A percentile compares a stretch with the other conserved stretches of the same genome.
Conservation (phyloP, 169 alveolate species). For the Plasmodium coatneyi region DNA sequence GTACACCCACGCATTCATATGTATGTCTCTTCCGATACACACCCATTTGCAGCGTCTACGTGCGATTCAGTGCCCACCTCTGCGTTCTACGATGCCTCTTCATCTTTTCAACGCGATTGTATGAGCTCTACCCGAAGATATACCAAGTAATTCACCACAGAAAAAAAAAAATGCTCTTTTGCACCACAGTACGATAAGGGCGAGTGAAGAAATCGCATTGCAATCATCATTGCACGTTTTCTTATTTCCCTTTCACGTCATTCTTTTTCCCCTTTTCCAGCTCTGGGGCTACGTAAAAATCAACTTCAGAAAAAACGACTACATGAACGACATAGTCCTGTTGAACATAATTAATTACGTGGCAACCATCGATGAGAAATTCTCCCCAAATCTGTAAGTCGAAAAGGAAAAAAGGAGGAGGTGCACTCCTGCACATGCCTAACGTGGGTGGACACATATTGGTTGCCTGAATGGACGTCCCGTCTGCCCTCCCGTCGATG, state of each 20-base stretch:
- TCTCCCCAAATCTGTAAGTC: slow-evolving; percentile 1
- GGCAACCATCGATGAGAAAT: slow-evolving; percentile 29
- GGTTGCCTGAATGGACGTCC: neutral
- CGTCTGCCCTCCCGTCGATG: neutral
- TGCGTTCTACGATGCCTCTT: slow-evolving; percentile 35
- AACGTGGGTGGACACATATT: neutral
- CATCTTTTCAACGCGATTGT: slow-evolving; percentile 40
- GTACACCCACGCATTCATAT: neutral
- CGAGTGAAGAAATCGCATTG: neutral
- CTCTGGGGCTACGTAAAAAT: slow-evolving; percentile 21
- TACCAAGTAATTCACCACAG: slow-evolving; percentile 15
- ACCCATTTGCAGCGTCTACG: neutral
- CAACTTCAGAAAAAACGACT: neutral
- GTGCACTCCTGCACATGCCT: neutral
- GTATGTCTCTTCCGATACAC: neutral
- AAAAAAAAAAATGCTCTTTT: neutral
- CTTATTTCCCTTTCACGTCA: neutral
- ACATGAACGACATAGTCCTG: slow-evolving; percentile 16
- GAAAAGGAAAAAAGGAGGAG: neutral
- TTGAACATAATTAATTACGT: slow-evolving; percentile 42
- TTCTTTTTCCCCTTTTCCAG: neutral
- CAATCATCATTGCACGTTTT: neutral
- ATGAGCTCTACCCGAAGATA: slow-evolving; percentile 44
- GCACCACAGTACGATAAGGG: neutral
- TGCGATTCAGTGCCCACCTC: slow-evolving; percentile 25